Conservation (phyloP, 768 basidiomycete species). For the Mycena maculata region DNA sequence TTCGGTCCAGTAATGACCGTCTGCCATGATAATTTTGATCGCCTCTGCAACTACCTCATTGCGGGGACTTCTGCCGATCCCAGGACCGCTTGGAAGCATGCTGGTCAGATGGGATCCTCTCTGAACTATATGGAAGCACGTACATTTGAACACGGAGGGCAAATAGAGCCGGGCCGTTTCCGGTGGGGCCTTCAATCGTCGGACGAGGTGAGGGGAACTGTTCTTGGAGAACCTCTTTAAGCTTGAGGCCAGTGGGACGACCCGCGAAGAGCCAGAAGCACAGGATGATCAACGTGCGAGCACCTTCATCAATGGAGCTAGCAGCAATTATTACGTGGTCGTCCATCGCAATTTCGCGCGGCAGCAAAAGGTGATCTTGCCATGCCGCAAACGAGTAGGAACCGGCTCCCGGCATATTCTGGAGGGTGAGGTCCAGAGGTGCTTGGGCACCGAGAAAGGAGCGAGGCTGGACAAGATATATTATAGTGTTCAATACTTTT, state of each 20-base stretch:
- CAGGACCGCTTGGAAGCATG: not conserved
- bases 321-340: not conserved
- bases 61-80: not conserved
- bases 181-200: not conserved
- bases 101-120: not conserved
- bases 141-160: not conserved
- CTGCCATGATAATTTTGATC: not conserved
- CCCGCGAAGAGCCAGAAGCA: not conserved
- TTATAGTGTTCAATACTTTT: not conserved
- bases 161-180: not conserved
- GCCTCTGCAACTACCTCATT: constrained; percentile 7
- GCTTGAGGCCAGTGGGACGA: not conserved
- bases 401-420: not conserved
- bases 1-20: constrained; percentile 10
- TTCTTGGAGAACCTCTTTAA: not conserved
- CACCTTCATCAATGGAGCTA: not conserved
- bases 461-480: not conserved
- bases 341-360: not conserved
- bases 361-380: not conserved
- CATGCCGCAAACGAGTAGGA: not conserved
- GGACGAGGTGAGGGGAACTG: not conserved
- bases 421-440: not conserved
- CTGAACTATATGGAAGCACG: not conserved
- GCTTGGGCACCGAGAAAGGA: not conserved
- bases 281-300: not conserved